phyloP scores from a whole-genome alignment of 176 grass and related monocot species.

The Neostapfia colusana region DNA sequence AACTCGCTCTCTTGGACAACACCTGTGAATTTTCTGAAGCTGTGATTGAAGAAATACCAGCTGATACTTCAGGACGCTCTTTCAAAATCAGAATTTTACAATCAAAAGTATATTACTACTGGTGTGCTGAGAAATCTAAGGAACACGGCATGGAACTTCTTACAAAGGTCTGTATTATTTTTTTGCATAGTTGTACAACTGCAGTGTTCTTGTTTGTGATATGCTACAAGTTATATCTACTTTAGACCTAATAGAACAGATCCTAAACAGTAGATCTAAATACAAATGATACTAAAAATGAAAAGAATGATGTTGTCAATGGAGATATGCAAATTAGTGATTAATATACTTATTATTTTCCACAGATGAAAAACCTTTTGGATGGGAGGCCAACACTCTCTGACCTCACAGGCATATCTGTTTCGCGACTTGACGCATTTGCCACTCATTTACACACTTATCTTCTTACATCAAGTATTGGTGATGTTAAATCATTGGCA shows the following conservation, averaged over 20 bases:
- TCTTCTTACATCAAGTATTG: slow-evolving; percentile 63
- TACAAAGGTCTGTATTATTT: slow-evolving; percentile 56
- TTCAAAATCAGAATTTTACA: slow-evolving; percentile 63
- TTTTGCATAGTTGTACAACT: slow-evolving; percentile 1
- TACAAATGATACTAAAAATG: background rate
- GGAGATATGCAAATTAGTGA: slow-evolving; percentile 6
- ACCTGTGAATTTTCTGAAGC: slow-evolving; percentile 42
- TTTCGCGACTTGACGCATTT: slow-evolving; percentile 72
- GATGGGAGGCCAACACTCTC: slow-evolving; percentile 68
- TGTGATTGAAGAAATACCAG: slow-evolving; percentile 71
- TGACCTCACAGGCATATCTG: slow-evolving; percentile 82
- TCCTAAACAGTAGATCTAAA: background rate
- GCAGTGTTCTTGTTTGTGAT: slow-evolving; percentile 3
- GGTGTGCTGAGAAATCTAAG: slow-evolving; percentile 87
- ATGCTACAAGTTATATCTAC: slow-evolving; percentile 7
- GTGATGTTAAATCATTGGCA: slow-evolving; percentile 56
- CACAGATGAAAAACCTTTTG: slow-evolving; percentile 89
- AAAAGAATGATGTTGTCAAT: background rate
- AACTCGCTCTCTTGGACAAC: slow-evolving; percentile 56
- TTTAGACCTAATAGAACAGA: slow-evolving; percentile 5
- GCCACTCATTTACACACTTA: slow-evolving; percentile 73
- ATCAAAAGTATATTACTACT: slow-evolving; percentile 79
- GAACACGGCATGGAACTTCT: slow-evolving; percentile 72
- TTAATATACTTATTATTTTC: slow-evolving; percentile 17
- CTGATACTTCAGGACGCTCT: slow-evolving; percentile 79